Evolutionary conservation across 495 filamentous ascomycete species (phyloP), one percentile per base, ranked within the genome.

Genomic region (Rostrohypoxylon terebratum): DNA sequence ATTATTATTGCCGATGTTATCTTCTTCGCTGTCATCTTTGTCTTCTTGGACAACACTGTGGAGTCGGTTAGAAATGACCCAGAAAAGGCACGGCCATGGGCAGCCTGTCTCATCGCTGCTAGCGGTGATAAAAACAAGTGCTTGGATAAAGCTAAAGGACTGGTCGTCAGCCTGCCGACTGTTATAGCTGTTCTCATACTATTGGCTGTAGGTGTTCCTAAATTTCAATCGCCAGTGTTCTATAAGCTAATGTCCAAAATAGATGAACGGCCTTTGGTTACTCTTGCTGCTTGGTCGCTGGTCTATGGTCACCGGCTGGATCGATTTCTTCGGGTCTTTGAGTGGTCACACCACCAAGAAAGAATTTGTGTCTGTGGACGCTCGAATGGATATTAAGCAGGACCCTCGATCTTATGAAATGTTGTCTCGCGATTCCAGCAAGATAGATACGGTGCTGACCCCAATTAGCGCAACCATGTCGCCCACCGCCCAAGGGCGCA

Each of bases 341-440:
- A 44, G 63, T 76, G 64, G 83, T 86, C 63, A 69, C 60, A 65
- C 78, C 66, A 66, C 76, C 82, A 76, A 86, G 82, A 72, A 79
- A 80, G 96, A 98, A 74, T 98, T 97, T 72, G 93, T 97, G 69
- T 94, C 92, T 13, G 91, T 91, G 20, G 95, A 98, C 71, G 94
- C 93, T 23, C 87, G 88, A 65, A 80, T 85, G 54, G 82, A 86
- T 77, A 81, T 88, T 74, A 87, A 90, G 63, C 82, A 85, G 75
- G 88, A 92, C 63, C 83, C 85, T 73, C 88, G 89, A 80, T 88
- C 90, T 72, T 96, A 94, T 85, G 93, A 97, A 82, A 94, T 97
- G 90, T 89, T 94, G 61, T 82, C 83, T 74, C 83, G 83, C 77
- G 85, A 85, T 63, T 81, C 84, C 75, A 82, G 82, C 73, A 81